Percentiles rank a stretch among this genome's conserved stretches.
These are phyloP conservation scores for Melanogaster broomeanus DNA, from an alignment of 768 basidiomycete genomes.

Conservation along the genomic window DNA sequence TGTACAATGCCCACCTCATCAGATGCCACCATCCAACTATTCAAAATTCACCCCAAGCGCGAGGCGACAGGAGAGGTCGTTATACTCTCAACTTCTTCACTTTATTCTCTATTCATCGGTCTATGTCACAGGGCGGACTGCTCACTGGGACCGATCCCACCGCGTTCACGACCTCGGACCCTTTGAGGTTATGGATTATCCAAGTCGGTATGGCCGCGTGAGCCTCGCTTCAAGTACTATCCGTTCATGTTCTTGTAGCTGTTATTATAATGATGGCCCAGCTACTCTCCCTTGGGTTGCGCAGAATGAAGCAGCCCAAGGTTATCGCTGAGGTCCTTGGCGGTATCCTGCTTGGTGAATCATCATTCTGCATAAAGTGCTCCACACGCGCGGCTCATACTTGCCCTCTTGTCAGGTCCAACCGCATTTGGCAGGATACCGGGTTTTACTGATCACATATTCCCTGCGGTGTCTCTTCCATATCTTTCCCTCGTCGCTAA, in stretches of 20 bases:
- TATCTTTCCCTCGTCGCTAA: constrained; percentile 87
- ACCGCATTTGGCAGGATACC: constrained; percentile 81
- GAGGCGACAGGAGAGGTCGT: constrained; percentile 25
- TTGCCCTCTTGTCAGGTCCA: constrained; percentile 27
- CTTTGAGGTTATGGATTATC: constrained; percentile 75
- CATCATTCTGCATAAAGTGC: constrained; percentile 36
- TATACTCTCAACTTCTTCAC: background rate
- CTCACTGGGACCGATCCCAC: constrained; percentile 76
- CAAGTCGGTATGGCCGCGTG: constrained; percentile 60
- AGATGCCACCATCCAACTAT: constrained; percentile 42
- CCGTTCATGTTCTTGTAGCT: constrained; percentile 38
- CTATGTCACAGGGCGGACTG: constrained; percentile 60
- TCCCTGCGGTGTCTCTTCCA: constrained; percentile 68
- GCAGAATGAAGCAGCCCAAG: constrained; percentile 81
- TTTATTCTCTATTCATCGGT: constrained; percentile 1
- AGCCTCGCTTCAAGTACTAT: background rate
- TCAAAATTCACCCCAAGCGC: constrained; percentile 6
- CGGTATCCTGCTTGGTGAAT: constrained; percentile 80
- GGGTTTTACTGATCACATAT: constrained; percentile 83
- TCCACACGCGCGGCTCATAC: background rate
- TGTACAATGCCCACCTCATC: constrained; percentile 38
- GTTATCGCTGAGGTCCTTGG: constrained; percentile 86
- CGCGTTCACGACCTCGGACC: constrained; percentile 62
- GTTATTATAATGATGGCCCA: constrained; percentile 84
- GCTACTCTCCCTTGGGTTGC: constrained; percentile 67